Conservation (phyloP, 139 green algal genomes). For the Helicosporidium sp. region DNA sequence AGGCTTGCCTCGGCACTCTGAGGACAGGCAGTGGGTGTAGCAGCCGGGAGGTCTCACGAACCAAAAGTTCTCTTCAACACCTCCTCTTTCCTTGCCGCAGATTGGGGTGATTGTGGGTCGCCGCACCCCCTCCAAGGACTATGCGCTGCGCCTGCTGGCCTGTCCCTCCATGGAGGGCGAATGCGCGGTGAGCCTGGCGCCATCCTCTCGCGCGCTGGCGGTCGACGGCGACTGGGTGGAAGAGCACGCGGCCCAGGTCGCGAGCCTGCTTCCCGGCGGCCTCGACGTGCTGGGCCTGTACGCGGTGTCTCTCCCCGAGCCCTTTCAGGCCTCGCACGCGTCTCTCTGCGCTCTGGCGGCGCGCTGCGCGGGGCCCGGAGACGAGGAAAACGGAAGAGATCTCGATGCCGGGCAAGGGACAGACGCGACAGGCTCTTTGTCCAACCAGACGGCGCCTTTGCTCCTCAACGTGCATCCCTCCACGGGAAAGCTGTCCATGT, state of each 20-base stretch:
- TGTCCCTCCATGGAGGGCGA: constrained; percentile 3
- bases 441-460: no score
- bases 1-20: not conserved
- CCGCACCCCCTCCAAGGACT: constrained; percentile 5
- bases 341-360: no score
- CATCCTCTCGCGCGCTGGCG: not conserved
- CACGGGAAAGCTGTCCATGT: no score
- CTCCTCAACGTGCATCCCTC: no score
- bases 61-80: not conserved
- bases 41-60: not conserved
- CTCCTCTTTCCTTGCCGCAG: not conserved
- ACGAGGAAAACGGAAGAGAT: no score
- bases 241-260: constrained; percentile 34
- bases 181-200: not conserved
- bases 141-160: constrained; percentile 3
- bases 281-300: constrained; percentile 26
- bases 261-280: constrained; percentile 30
- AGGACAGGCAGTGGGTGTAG: no score
- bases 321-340: constrained; percentile 4
- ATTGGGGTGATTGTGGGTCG: constrained; percentile 12
- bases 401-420: no score
- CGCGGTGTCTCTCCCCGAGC: constrained; percentile 14
- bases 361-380: no score
- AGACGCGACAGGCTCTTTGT: no score
- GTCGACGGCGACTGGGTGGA: constrained; percentile 31